Evolutionary conservation across 345 rosid species (phyloP), one percentile per base, ranked within the genome.

Genomic region (Erodium maritimum): DNA sequence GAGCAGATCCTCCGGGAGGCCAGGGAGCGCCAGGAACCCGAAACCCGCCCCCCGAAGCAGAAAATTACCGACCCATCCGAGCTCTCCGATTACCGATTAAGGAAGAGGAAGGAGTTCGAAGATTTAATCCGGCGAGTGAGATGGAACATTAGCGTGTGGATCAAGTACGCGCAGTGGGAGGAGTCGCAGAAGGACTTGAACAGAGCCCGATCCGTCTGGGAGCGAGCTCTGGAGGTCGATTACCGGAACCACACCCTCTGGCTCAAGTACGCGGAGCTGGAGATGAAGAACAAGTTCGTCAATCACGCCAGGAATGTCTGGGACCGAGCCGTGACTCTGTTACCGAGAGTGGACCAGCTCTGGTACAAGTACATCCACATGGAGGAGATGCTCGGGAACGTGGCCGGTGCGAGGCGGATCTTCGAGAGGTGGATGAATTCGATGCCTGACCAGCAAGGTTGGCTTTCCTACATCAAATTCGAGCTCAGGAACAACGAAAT

Each of bases 361-460:
- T 88, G 96, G 96, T 88, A 91, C 50, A 91, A 91, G 69, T 88
- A 91, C 20, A 85, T 87, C 20, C 94, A 90, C 63, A 90, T 90
- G 95, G 97, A 90, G 73, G 90, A 85, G 71, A 85, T 87, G 60
- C 71, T 90, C 0, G 94, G 91, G 4, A 85, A n/a, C n/a, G n/a
- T n/a, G n/a, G n/a, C n/a, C n/a, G n/a, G n/a, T n/a, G n/a, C n/a
- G n/a, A n/a, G n/a, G n/a, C n/a, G n/a, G n/a, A n/a, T n/a, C n/a
- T n/a, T n/a, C n/a, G n/a, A n/a, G n/a, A n/a, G n/a, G n/a, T n/a
- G n/a, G n/a, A n/a, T n/a, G n/a, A n/a, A n/a, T n/a, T n/a, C n/a
- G n/a, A n/a, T n/a, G n/a, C n/a, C n/a, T n/a, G n/a, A n/a, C n/a
- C n/a, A n/a, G n/a, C n/a, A n/a, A n/a, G n/a, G n/a, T n/a, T n/a